Evolutionary conservation across 306 rosid genomes (phyloP), one percentile per base, ranked within the genome.

Genomic region (Malus sieversii): DNA sequence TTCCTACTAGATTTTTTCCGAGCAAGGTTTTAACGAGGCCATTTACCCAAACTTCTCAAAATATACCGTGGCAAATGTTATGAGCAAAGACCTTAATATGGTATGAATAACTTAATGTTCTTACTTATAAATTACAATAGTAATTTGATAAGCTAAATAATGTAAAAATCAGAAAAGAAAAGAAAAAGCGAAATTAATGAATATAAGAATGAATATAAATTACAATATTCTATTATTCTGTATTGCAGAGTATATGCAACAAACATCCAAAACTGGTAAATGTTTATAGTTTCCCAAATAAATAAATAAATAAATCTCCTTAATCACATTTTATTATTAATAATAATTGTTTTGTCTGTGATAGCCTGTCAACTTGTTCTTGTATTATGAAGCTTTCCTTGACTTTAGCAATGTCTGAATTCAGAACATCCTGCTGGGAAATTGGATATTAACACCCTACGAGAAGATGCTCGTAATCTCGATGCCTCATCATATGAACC

Each of bases 381-480:
- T 81, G 83, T 83, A 86, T 84, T 76, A 80, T 83, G 90, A 88
- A 87, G 83, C 77, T 82, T 84, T 84, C 85, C 53, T 74, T 68
- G 88, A 84, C 87, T 80, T 78, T 80, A 83, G 62, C 83, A 68
- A 77, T 86, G 88, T 87, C 91, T 79, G 80, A 85, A 85, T 88
- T 88, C 91, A 87, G 70, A 64, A 74, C 91, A 85, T 78, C 85
- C 85, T 62, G 74, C 77, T 68, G 77, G 27, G 48, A 80, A 44
- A 72, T 72, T 77, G 44, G 77, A 70, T 78, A 80, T 75, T 79
- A 77, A 84, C 62, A 74, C 70, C 70, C 33, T 60, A 80, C 72
- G 74, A n/a, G 75, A 87, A 91, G 92, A 88, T 91, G 90, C 91
- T 83, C 77, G 68, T 67, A 85, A 81, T 86, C 87, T 85, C 84